phyloP scores from a whole-genome alignment of 352 stramenopile species.

The Phytophthora citricola region DNA sequence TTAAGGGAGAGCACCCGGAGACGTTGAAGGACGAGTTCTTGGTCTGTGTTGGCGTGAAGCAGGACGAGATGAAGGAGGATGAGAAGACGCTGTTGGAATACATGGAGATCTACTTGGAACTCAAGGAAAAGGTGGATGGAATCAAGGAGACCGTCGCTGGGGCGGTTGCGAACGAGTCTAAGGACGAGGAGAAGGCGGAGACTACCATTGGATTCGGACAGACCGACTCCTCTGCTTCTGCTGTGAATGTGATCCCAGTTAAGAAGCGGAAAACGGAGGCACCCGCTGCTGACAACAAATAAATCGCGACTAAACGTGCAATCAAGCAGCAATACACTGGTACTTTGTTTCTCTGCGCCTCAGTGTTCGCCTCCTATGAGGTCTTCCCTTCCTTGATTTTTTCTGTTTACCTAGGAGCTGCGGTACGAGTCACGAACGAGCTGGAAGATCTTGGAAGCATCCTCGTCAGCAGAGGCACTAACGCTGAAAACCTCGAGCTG shows the following conservation, averaged over 20 bases:
- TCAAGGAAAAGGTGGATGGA: conserved; percentile 87
- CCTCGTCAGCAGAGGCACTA: conserved; percentile 56
- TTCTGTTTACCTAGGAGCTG: conserved; percentile 38
- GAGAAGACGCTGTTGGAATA: conserved; percentile 74
- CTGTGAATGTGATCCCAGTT: conserved; percentile 73
- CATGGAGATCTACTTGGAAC: conserved; percentile 85
- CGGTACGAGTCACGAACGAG: conserved; percentile 75
- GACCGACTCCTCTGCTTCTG: conserved; percentile 18
- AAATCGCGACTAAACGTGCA: conserved; percentile 4
- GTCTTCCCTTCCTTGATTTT: conserved; percentile 14
- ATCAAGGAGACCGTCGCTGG: conserved; percentile 66
- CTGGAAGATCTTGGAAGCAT: conserved; percentile 81
- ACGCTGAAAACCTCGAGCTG: conserved; percentile 60
- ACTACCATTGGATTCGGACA: conserved; percentile 81
- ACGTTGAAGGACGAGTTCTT: conserved; percentile 67
- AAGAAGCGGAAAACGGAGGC: conserved; percentile 66
- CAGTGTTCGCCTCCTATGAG: neutral
- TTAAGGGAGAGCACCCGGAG: conserved; percentile 59
- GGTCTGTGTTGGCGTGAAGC: conserved; percentile 43
- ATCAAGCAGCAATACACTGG: conserved; percentile 19
- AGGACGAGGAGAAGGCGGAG: conserved; percentile 44
- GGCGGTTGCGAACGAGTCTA: conserved; percentile 18
- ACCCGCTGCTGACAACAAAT: conserved; percentile 17
- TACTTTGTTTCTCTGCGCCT: conserved; percentile 24
- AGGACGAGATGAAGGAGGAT: conserved; percentile 37